phyloP scores from a whole-genome alignment of 805 yeast genomes.

The Wickerhamomyces ciferrii region DNA sequence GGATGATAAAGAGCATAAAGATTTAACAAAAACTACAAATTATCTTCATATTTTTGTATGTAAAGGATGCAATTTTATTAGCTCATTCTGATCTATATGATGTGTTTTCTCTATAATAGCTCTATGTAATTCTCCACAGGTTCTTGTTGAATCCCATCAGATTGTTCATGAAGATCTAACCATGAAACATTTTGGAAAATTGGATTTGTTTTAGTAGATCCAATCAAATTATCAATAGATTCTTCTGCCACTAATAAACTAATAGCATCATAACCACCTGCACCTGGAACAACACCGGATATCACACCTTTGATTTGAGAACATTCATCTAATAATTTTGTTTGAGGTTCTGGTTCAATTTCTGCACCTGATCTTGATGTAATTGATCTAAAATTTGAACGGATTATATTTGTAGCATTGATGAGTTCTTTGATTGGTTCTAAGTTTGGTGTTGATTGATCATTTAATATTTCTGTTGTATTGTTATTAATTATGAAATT shows the following conservation, averaged over 20 bases:
- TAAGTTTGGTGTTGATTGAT: constrained; percentile 1
- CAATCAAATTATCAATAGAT: constrained; percentile 29
- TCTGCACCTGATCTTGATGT: constrained; percentile 71
- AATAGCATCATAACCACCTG: constrained; percentile 96
- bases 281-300: constrained; percentile 98
- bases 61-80: neutral
- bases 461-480: constrained; percentile 4
- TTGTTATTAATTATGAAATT: constrained; percentile 10
- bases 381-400: constrained; percentile 53
- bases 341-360: constrained; percentile 83
- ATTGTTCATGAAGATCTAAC: constrained; percentile 63
- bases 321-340: constrained; percentile 58
- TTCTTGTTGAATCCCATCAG: constrained; percentile 51
- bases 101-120: constrained; percentile 10
- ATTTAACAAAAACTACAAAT: neutral
- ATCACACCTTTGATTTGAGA: constrained; percentile 63
- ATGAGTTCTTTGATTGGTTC: constrained; percentile 29
- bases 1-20: neutral
- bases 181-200: constrained; percentile 50
- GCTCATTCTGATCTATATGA: neutral
- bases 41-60: neutral
- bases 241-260: constrained; percentile 57
- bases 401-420: constrained; percentile 40
- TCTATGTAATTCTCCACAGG: constrained; percentile 22
- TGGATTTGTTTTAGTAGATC: constrained; percentile 20